These are phyloP conservation scores for Podospora anserina DNA, from an alignment of 495 filamentous ascomycete species.

Conservation along the genomic window DNA sequence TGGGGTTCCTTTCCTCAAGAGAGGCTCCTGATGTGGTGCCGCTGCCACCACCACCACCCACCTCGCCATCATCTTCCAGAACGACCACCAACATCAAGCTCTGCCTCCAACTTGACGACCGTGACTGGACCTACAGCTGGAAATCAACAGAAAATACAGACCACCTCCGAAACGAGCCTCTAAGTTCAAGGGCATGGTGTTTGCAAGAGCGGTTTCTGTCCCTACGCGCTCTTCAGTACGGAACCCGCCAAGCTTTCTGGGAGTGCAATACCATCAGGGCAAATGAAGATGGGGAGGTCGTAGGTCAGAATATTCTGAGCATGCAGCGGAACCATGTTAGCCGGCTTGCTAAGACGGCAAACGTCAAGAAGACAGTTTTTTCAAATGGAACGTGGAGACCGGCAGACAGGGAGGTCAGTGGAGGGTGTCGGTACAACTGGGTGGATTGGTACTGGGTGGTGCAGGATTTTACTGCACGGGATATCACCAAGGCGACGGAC, in stretches of 20 bases:
- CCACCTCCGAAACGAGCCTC: conserved; percentile 20
- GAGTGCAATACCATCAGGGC: conserved; percentile 27
- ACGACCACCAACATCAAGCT: neutral
- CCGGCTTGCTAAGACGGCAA: neutral
- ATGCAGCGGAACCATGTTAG: neutral
- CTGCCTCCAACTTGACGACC: conserved; percentile 12
- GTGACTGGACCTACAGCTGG: too few species aligned
- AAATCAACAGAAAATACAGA: neutral
- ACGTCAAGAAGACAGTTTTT: neutral
- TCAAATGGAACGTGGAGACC: neutral
- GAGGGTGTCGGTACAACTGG: conserved; percentile 10
- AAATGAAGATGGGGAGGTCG: conserved; percentile 23
- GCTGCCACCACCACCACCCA: neutral
- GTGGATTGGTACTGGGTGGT: conserved; percentile 30
- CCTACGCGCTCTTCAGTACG: conserved; percentile 28
- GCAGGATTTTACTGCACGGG: conserved; percentile 25
- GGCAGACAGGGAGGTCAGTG: neutral
- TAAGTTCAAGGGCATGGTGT: conserved; percentile 36
- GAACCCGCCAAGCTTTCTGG: conserved; percentile 29
- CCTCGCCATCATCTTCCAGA: neutral
- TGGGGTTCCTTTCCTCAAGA: conserved; percentile 23
- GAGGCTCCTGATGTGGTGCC: conserved; percentile 6
- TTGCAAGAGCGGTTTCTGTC: conserved; percentile 37
- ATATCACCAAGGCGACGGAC: conserved; percentile 33
- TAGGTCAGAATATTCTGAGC: conserved; percentile 16